Evolutionary conservation across 257 asterid genomes (phyloP).

Genomic region (Mitragyna speciosa): DNA sequence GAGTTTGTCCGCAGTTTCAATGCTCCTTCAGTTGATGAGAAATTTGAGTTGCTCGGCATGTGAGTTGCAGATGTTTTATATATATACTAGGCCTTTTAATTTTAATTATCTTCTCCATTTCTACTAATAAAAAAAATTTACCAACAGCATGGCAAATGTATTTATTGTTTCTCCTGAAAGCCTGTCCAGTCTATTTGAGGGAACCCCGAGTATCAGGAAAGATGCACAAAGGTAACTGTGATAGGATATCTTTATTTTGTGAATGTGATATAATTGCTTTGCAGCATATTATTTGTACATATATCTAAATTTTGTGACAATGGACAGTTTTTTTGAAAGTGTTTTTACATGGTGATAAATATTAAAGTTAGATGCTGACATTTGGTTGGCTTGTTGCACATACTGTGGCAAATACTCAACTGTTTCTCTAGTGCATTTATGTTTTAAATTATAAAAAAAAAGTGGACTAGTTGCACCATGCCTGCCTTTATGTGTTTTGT

Average conservation of each 20-base stretch:
- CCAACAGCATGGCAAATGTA: conserved; percentile 56
- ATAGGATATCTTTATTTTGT: background rate
- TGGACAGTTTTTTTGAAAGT: background rate
- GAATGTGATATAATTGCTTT: background rate
- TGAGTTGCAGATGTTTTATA: conserved; percentile 40
- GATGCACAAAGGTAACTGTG: conserved; percentile 85
- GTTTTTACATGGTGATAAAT: background rate
- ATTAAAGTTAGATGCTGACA: background rate
- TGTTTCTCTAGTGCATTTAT: background rate
- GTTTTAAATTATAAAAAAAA: background rate
- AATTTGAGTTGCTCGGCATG: conserved; percentile 94
- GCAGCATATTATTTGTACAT: background rate
- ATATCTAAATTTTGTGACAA: background rate
- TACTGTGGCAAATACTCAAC: background rate
- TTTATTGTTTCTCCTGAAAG: conserved; percentile 95
- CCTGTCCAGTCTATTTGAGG: conserved; percentile 84
- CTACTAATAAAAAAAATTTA: conserved; percentile 19
- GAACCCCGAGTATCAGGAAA: conserved; percentile 97
- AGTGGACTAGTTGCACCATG: background rate
- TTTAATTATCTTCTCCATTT: conserved; percentile 11
- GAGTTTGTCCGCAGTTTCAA: conserved; percentile 95
- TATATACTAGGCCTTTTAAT: conserved; percentile 12
- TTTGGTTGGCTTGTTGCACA: background rate
- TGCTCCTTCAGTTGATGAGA: conserved; percentile 97
- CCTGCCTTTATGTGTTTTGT: too few species aligned